Conservation (phyloP, 768 basidiomycete species). For the Naganishia antarctica region DNA sequence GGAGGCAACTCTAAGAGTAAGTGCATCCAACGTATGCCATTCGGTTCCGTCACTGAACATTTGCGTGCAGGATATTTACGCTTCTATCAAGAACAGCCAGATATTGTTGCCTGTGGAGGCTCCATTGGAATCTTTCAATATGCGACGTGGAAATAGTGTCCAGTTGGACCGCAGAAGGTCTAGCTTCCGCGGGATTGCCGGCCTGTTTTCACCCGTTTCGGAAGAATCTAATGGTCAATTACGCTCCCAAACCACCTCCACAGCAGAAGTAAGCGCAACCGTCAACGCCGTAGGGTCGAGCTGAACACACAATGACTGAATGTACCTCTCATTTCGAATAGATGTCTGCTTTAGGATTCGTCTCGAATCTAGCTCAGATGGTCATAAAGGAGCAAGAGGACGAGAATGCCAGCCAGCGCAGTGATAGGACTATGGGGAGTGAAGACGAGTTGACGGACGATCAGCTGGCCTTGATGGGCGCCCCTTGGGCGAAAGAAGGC, state of each 20-base stretch:
- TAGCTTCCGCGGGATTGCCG: not conserved
- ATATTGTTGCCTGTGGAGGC: conserved; percentile 65
- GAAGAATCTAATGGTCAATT: conserved; percentile 91
- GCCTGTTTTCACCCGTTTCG: not conserved
- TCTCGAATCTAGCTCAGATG: conserved; percentile 88
- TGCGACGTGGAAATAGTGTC: not conserved
- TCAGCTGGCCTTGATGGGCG: conserved; percentile 86
- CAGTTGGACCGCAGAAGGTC: not conserved
- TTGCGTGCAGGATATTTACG: conserved; percentile 68
- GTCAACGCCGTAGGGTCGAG: not conserved
- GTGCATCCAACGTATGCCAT: not conserved
- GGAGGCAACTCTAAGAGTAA: conserved; percentile 71
- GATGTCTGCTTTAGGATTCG: conserved; percentile 82
- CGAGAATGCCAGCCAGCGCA: conserved; percentile 64
- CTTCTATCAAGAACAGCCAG: conserved; percentile 80
- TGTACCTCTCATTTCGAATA: conserved; percentile 62
- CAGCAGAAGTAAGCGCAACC: conserved; percentile 58
- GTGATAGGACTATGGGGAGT: conserved; percentile 60
- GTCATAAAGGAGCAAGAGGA: conserved; percentile 96
- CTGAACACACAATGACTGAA: conserved; percentile 46
- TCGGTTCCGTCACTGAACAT: not conserved
- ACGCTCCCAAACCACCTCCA: conserved; percentile 84
- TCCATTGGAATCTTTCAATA: not conserved
- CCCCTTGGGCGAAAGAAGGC: conserved; percentile 99
- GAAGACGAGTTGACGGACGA: conserved; percentile 71